Percentiles rank a stretch among this genome's conserved stretches.
These are phyloP conservation scores for Fusarium sp. DNA, from an alignment of 2,329 filamentous ascomycete species.

Conservation along the genomic window DNA sequence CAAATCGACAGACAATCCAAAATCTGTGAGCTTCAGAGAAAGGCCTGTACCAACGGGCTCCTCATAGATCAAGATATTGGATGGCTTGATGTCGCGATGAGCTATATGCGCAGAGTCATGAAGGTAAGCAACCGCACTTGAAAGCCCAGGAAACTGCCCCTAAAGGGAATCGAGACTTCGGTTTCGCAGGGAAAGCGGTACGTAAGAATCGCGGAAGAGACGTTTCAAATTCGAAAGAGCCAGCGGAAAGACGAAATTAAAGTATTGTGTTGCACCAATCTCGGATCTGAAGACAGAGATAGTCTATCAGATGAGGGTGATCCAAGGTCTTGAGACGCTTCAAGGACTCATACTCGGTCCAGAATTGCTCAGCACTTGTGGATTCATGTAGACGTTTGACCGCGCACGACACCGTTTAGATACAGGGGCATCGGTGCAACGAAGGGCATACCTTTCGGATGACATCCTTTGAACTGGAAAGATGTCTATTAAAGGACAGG, in stretches of 20 bases:
- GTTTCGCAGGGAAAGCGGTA: fast-evolving
- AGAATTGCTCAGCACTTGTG: fast-evolving
- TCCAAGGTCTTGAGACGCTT: fast-evolving
- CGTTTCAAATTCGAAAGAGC: neutral
- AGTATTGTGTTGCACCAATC: fast-evolving
- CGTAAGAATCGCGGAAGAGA: fast-evolving
- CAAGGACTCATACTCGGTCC: neutral
- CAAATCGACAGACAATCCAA: fast-evolving
- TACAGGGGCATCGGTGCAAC: fast-evolving
- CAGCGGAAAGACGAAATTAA: neutral
- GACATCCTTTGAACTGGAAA: fast-evolving
- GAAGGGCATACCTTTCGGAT: neutral
- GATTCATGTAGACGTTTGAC: neutral
- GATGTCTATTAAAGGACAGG: fast-evolving
- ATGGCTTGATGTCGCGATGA: neutral
- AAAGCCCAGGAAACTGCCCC: fast-evolving
- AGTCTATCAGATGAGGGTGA: neutral
- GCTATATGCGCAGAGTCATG: neutral
- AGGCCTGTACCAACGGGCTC: fast-evolving
- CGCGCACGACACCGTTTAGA: neutral
- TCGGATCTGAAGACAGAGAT: neutral
- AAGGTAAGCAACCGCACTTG: neutral
- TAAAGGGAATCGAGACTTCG: fast-evolving
- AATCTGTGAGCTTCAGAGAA: fast-evolving
- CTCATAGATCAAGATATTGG: fast-evolving